phyloP scores from a whole-genome alignment of 768 basidiomycete genomes.

The Daedalea quercina region DNA sequence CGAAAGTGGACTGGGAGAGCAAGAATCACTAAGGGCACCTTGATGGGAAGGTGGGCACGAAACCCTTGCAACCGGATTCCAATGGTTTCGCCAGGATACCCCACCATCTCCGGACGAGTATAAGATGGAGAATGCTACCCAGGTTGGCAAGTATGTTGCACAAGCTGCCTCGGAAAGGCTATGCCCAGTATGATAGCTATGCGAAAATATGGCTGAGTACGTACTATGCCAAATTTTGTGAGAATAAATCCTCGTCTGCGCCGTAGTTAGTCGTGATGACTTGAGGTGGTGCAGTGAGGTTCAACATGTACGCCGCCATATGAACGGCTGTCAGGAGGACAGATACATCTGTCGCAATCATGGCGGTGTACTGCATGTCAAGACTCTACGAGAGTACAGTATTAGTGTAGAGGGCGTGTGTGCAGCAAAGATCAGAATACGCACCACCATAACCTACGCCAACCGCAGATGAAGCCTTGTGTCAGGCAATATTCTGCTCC shows the following conservation, averaged over 20 bases:
- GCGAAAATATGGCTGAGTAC: neutral
- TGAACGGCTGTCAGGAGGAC: neutral
- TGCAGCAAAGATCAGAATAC: too few species aligned
- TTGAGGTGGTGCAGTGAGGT: conserved; percentile 18
- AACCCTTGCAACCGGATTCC: neutral
- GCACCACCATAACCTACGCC: too few species aligned
- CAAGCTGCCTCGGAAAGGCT: neutral
- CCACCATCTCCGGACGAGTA: neutral
- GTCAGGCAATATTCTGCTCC: too few species aligned
- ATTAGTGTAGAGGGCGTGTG: too few species aligned
- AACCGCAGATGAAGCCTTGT: too few species aligned
- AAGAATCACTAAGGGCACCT: neutral
- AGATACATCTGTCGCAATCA: conserved; percentile 25
- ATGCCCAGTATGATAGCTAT: neutral
- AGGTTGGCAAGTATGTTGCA: neutral
- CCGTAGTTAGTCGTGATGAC: conserved; percentile 30
- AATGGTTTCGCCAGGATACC: neutral
- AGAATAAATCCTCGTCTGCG: neutral
- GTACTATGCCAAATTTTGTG: neutral
- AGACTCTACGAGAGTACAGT: too few species aligned
- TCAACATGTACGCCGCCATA: conserved; percentile 17
- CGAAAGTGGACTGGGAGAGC: neutral
- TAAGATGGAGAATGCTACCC: neutral
- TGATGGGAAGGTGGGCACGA: neutral
- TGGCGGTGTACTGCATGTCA: conserved; percentile 30